phyloP scores from a whole-genome alignment of 1,284 basidiomycete species.

The Cutaneotrichosporon sp. region DNA sequence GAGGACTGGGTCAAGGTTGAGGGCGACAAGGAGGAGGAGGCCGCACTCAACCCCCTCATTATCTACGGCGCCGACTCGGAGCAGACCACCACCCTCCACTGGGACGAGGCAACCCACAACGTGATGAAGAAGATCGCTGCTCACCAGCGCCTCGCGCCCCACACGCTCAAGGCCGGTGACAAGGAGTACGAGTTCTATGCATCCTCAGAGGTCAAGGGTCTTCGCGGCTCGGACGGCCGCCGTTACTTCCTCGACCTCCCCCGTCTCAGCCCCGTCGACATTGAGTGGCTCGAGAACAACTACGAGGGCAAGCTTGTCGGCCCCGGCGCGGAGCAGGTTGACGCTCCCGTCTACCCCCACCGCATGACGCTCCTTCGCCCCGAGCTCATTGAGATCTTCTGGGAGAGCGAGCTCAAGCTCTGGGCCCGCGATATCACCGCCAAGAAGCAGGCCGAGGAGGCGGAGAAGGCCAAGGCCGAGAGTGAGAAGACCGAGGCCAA shows the following conservation, averaged over 20 bases:
- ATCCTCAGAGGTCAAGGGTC: conserved; percentile 60
- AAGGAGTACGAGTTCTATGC: conserved; percentile 57
- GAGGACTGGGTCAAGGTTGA: conserved; percentile 51
- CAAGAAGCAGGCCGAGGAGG: conserved; percentile 34
- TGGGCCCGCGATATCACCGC: conserved; percentile 57
- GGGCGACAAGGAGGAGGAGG: conserved; percentile 70
- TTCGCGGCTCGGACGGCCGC: conserved; percentile 59
- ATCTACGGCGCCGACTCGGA: conserved; percentile 61
- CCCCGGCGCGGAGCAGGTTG: conserved; percentile 26
- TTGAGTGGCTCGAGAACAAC: conserved; percentile 60
- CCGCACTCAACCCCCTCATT: conserved; percentile 53
- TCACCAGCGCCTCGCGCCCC: conserved; percentile 57
- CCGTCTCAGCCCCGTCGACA: conserved; percentile 58
- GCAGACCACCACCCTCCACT: conserved; percentile 54
- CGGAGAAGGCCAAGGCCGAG: conserved; percentile 25
- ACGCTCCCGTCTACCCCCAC: conserved; percentile 56
- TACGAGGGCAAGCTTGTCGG: conserved; percentile 44
- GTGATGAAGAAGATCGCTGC: conserved; percentile 57
- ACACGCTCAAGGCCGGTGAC: conserved; percentile 54
- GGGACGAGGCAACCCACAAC: conserved; percentile 57
- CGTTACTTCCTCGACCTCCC: conserved; percentile 60
- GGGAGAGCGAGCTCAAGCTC: conserved; percentile 57
- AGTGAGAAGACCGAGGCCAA: conserved; percentile 17
- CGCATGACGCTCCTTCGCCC: conserved; percentile 59
- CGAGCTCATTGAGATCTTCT: conserved; percentile 60